Evolutionary conservation across 139 green algal species (phyloP), one percentile per base, ranked within the genome.

Genomic region (Chlorella sp.): DNA sequence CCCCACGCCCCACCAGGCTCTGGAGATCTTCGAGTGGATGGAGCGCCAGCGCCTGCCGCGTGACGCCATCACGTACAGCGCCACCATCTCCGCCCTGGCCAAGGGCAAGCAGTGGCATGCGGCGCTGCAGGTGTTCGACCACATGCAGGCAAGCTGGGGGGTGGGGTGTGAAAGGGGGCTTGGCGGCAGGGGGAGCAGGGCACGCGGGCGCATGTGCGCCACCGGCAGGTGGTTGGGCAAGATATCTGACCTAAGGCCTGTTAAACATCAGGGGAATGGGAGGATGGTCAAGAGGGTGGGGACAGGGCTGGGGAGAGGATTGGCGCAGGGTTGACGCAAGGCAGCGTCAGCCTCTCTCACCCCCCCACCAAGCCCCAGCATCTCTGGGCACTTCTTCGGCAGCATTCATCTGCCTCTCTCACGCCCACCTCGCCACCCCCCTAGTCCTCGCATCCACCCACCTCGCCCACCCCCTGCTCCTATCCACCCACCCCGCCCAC

Each of bases 1-100:
- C 69, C 79, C 19, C 1, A 42, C 80, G 11, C 28, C 32, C 42
- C 14, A 32, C 68, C 80, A 90, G 82, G 92, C 91, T 0, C 37
- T 94, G 73, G 92, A 97, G 85, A 91, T 97, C 42, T 97, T 97
- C 85, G 90, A 96, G 81, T 83, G 88, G 64, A 98, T 98, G 96
- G 92, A 95, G 57, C 79, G 76, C 11, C 88, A 92, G 81, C 94
- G 96, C 0, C 91, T 98, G 76, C 88, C 73, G 0, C 93, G 94
- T 1, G 96, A 98, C 88, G 96, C 96, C 82, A 98, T 98, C 93
- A 98, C 96, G 60, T 98, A 97, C 93, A 95, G 89, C 18, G 95
- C 96, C n/a, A 90, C 96, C 91, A 98, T 98, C 92, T 94, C 83
- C 34, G 94, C 96, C 1, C 94, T 98, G 81, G 94, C 94, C 81